Evolutionary conservation across 495 filamentous ascomycete species (phyloP).

Genomic region (Paragyromitra xinjiangensis): DNA sequence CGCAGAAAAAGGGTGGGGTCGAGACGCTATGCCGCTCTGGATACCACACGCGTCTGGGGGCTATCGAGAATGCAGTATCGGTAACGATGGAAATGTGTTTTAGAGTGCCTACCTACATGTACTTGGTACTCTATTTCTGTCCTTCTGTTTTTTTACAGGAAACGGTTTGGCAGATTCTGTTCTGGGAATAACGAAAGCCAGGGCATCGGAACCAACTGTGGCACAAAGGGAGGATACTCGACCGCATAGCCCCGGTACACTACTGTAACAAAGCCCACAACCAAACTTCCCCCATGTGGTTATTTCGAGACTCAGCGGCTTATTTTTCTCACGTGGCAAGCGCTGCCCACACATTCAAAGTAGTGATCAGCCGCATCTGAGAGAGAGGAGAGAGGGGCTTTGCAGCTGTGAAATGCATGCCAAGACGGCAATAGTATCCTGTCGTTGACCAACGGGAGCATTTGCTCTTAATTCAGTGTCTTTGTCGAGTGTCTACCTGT

Average conservation of each 20-base stretch:
- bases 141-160: background rate
- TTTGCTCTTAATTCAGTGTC: slow-evolving; percentile 28
- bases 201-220: background rate
- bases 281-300: background rate
- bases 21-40: background rate
- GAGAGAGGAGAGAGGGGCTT: background rate
- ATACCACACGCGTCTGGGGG: background rate
- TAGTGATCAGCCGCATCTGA: slow-evolving; percentile 28
- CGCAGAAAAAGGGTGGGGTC: background rate
- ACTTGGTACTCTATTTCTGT: background rate
- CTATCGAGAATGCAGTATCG: too few relatives aligned
- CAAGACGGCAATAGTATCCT: slow-evolving; percentile 18
- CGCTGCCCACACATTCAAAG: background rate
- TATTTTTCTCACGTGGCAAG: slow-evolving; percentile 22
- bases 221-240: background rate
- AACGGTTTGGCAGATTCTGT: background rate
- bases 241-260: background rate
- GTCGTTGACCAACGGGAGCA: background rate
- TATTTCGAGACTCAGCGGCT: slow-evolving; percentile 15
- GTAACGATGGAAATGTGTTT: too few relatives aligned
- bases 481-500: slow-evolving; percentile 7
- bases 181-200: background rate
- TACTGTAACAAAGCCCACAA: background rate
- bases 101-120: background rate
- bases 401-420: slow-evolving; percentile 12